Base-by-base conservation (phyloP, 78 protist genomes). In the Dictyostelium intermedium region DNA sequence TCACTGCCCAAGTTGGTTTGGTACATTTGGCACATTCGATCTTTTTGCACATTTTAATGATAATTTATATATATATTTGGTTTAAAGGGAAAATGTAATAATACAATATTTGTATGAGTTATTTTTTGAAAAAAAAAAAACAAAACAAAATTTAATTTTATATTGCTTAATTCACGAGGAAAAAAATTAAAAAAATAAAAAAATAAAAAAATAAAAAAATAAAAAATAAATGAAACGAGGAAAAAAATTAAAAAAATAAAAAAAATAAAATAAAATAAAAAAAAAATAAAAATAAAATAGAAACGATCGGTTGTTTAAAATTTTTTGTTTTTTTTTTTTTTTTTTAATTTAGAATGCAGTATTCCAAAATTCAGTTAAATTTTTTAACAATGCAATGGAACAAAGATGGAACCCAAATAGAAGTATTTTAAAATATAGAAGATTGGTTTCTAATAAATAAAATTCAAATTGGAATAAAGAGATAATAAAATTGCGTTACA, bases 1-100 rank as follows among this genome's bases (percentile, higher is more conserved):
- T 61, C 84, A 56, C 92, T 16, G 79, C 32, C 92, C 92, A 87
- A n/a, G 84, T 63, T 60, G 84, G 86, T 43, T 87, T 87, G 4
- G 50, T 3, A 63, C 93, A 87, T 25, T 20, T 87, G 5, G 30
- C 3, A 63, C 93, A 87, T 16, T 13, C 4, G 14, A 87, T 83
- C 69, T 30, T 78, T 34, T 43, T 56, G 34, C 93, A 87, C 93
- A 87, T 87, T n/a, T 76, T 86, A 43, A 56, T 5, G 66, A 56
- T 56, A 56, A 56, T 56, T 56, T 20, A 14, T 50, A 50, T 16
- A 16, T 50, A 50, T 72, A 34, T 32, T 72, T 5, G 34, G 13
- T 72, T 72, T 11, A 45, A 45, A 45, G 7, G 53, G 18, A 56
- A 50, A 50, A 13, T 56, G 43, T 72, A 34, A 5, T 72, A 72